These are phyloP conservation scores for Colletotrichum tropicale DNA, from an alignment of 2,329 filamentous ascomycete genomes.

Conservation along the genomic window DNA sequence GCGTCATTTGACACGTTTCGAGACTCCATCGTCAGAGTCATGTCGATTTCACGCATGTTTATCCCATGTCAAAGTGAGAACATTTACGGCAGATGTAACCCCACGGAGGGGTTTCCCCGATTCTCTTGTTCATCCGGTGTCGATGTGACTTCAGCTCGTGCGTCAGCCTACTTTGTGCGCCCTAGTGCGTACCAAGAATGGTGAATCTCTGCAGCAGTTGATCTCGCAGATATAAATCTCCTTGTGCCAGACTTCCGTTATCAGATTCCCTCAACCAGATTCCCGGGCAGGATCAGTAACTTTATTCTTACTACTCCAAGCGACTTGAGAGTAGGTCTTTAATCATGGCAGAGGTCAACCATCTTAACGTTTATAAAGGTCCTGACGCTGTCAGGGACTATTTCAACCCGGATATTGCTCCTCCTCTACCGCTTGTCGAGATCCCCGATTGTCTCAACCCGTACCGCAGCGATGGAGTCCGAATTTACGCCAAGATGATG, in stretches of 20 bases:
- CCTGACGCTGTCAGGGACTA: conserved; percentile 61
- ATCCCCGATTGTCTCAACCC: conserved; percentile 62
- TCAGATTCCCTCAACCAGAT: conserved; percentile 15
- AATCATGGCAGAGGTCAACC: conserved; percentile 22
- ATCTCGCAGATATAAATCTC: background rate
- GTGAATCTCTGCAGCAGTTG: background rate
- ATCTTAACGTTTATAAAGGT: conserved; percentile 62
- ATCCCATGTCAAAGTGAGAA: background rate
- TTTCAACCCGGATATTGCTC: conserved; percentile 61
- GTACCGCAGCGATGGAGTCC: conserved; percentile 59
- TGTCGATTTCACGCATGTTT: background rate
- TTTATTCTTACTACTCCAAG: background rate
- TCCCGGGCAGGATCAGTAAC: background rate
- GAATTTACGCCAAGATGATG: conserved; percentile 71
- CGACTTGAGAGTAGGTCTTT: background rate
- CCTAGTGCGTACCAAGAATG: background rate
- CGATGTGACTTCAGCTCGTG: background rate
- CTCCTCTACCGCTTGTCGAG: conserved; percentile 66
- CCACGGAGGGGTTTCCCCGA: background rate
- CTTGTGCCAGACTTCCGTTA: background rate
- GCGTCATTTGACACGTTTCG: background rate
- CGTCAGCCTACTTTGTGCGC: background rate
- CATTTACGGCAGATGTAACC: background rate
- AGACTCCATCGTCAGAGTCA: background rate
- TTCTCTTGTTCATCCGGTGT: background rate